Conservation (phyloP, 257 asterid genomes). For the Capsicum baccatum region DNA sequence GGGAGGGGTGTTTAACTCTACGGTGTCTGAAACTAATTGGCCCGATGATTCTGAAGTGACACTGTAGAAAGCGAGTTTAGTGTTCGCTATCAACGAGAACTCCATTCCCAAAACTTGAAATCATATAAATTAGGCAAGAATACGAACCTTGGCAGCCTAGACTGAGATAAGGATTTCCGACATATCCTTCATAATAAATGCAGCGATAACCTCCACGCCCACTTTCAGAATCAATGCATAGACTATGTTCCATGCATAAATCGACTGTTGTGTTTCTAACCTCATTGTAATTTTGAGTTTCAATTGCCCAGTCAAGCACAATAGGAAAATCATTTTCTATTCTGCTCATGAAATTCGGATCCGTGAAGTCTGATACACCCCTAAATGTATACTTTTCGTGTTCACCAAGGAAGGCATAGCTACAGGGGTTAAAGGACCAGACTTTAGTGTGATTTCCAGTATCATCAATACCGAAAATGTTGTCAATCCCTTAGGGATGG, state of each 20-base stretch:
- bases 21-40: not conserved
- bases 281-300: conserved; percentile 11
- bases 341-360: not conserved
- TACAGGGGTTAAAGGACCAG: conserved; percentile 32
- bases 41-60: not conserved
- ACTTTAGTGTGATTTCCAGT: not conserved
- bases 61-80: too few relatives aligned
- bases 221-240: conserved; percentile 29
- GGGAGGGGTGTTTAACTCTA: not conserved
- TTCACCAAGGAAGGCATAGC: conserved; percentile 31
- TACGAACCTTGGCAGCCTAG: conserved; percentile 27
- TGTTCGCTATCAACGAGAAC: too few relatives aligned
- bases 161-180: conserved; percentile 30
- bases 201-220: conserved; percentile 35
- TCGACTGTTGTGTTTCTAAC: not conserved
- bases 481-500: conserved; percentile 28
- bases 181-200: conserved; percentile 27
- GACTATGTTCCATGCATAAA: conserved; percentile 27
- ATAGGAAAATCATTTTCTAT: conserved; percentile 13
- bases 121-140: not conserved
- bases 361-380: conserved; percentile 20
- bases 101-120: too few relatives aligned
- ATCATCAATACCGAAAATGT: not conserved
- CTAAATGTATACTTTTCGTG: not conserved
- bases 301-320: conserved; percentile 34